phyloP scores from a whole-genome alignment of 805 yeast species.

The Spathaspora sp. region DNA sequence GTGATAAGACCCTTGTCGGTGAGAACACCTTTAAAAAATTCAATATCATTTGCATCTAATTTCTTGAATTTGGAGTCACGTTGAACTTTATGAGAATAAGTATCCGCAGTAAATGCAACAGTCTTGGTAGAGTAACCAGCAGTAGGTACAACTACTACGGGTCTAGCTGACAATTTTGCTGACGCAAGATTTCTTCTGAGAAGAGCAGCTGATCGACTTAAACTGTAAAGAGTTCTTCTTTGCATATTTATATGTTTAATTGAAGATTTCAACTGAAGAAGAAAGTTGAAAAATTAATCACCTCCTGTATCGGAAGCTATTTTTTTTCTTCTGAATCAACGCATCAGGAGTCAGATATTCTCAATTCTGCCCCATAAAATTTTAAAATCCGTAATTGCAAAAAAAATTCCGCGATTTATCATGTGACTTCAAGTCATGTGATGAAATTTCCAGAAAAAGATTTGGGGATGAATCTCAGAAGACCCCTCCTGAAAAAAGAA shows the following conservation, averaged over 20 bases:
- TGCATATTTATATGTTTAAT: background rate
- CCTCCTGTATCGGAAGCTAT: background rate
- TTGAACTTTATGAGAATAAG: slow-evolving; percentile 55
- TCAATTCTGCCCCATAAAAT: too few species aligned
- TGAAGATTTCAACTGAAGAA: background rate
- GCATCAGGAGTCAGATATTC: too few species aligned
- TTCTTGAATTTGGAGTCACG: slow-evolving; percentile 50
- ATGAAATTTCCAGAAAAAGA: too few species aligned
- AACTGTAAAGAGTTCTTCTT: background rate
- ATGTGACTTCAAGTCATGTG: too few species aligned
- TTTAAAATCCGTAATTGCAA: too few species aligned
- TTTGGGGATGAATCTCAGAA: too few species aligned
- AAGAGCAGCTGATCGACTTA: background rate
- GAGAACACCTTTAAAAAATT: slow-evolving; percentile 57
- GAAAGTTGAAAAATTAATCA: background rate
- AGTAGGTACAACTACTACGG: background rate
- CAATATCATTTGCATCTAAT: slow-evolving; percentile 55
- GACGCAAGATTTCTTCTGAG: background rate
- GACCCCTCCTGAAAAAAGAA: too few species aligned
- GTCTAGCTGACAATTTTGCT: background rate
- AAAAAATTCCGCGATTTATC: too few species aligned
- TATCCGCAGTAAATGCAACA: slow-evolving; percentile 63
- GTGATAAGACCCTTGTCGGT: slow-evolving; percentile 48
- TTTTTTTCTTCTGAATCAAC: background rate
- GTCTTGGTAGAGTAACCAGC: slow-evolving; percentile 14